phyloP scores from a whole-genome alignment of 2,329 filamentous ascomycete species.

The Penicillium sclerotiorum region DNA sequence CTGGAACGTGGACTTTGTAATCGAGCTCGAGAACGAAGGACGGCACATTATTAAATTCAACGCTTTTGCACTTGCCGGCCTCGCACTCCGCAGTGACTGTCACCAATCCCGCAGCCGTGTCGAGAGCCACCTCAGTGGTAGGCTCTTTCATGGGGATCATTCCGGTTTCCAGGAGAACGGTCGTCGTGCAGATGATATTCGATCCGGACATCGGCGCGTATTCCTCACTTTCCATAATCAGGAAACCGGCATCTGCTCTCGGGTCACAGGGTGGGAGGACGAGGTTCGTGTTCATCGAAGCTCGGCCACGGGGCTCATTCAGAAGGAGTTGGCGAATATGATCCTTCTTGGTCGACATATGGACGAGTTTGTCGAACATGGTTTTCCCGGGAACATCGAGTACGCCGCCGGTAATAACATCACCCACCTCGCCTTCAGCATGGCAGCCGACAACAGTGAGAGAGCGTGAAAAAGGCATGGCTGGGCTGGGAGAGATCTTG shows the following conservation, averaged over 20 bases:
- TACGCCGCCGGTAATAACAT: conserved; percentile 54
- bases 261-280: conserved; percentile 50
- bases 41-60: conserved; percentile 51
- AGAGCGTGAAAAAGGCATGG: conserved; percentile 25
- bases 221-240: conserved; percentile 52
- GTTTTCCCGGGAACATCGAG: conserved; percentile 46
- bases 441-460: conserved; percentile 29
- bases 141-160: conserved; percentile 53
- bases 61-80: conserved; percentile 47
- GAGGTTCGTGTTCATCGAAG: conserved; percentile 45
- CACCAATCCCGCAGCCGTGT: conserved; percentile 51
- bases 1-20: conserved; percentile 44
- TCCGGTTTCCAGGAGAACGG: conserved; percentile 52
- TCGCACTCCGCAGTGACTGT: conserved; percentile 46
- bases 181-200: conserved; percentile 50
- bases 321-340: conserved; percentile 47
- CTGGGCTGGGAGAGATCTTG: no score
- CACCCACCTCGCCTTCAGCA: conserved; percentile 46
- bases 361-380: conserved; percentile 53
- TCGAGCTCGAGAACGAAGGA: conserved; percentile 48
- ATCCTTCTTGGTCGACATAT: conserved; percentile 47
- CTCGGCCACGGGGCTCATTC: conserved; percentile 51
- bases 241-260: conserved; percentile 48
- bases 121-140: conserved; percentile 43
- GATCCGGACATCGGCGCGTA: conserved; percentile 51